These are phyloP conservation scores for Candida ponderosae DNA, from an alignment of 805 yeast species.

Conservation along the genomic window DNA sequence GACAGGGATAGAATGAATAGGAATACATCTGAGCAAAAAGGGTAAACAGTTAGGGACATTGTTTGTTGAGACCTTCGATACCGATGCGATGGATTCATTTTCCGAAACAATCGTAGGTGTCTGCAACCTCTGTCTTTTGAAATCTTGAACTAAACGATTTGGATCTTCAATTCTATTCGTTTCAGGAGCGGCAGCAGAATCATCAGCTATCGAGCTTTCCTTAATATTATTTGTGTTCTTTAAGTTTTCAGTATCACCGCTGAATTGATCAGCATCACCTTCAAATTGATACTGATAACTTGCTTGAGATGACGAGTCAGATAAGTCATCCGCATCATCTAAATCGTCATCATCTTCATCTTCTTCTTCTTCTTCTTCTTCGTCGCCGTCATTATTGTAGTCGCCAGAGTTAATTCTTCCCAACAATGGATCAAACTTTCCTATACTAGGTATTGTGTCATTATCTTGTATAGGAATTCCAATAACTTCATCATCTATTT, in stretches of 20 bases:
- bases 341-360: no score
- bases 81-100: background rate
- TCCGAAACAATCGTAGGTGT: background rate
- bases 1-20: constrained; percentile 55
- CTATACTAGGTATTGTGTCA: constrained; percentile 6
- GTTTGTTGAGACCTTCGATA: constrained; percentile 1
- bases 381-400: constrained; percentile 6
- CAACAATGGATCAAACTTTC: constrained; percentile 4
- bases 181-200: no score
- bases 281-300: no score
- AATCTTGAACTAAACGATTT: no score
- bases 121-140: background rate
- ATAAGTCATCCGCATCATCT: no score
- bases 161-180: no score
- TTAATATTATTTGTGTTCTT: no score
- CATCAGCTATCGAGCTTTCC: no score
- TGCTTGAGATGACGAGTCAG: no score
- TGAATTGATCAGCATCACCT: no score
- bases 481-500: constrained; percentile 2
- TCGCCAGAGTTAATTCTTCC: constrained; percentile 3
- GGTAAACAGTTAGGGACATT: constrained; percentile 55
- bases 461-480: constrained; percentile 16
- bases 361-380: constrained; percentile 2
- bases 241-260: no score
- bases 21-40: constrained; percentile 56